Evolutionary conservation across 371 early-diverging fungal genomes (phyloP).

Genomic region (Nematocida parisii): DNA sequence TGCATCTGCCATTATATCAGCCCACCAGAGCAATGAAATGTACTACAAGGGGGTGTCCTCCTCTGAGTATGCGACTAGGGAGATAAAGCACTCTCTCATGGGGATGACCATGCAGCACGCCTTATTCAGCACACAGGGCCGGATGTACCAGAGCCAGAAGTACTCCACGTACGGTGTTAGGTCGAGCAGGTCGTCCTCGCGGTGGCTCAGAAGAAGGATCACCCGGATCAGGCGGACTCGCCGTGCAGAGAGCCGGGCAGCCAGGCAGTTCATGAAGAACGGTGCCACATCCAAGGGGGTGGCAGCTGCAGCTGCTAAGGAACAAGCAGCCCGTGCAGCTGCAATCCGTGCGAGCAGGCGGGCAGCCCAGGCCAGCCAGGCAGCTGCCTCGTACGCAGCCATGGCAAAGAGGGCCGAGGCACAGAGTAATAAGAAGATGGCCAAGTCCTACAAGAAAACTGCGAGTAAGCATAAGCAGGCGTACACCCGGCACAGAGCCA

Average conservation of each 20-base stretch:
- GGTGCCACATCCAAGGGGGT: conserved; percentile 14
- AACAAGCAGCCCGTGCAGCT: conserved; percentile 22
- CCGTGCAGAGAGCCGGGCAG: background rate
- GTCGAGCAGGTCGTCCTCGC: conserved; percentile 7
- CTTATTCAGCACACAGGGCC: conserved; percentile 31
- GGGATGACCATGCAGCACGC: conserved; percentile 51
- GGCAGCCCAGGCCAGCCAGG: conserved; percentile 10
- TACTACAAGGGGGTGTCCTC: conserved; percentile 49
- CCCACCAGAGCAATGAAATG: conserved; percentile 46
- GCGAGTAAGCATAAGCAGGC: background rate
- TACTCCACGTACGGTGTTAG: conserved; percentile 27
- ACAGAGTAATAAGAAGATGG: conserved; percentile 20
- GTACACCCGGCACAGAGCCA: conserved; percentile 3
- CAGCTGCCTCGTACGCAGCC: conserved; percentile 3
- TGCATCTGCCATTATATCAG: conserved; percentile 27
- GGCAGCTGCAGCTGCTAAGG: conserved; percentile 27
- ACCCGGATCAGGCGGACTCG: background rate
- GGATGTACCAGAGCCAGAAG: conserved; percentile 51
- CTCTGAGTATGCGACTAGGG: conserved; percentile 42
- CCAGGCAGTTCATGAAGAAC: conserved; percentile 31
- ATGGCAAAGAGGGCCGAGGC: conserved; percentile 29
- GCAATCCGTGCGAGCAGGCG: conserved; percentile 30
- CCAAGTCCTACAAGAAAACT: conserved; percentile 34
- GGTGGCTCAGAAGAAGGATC: conserved; percentile 36
- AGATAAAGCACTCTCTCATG: conserved; percentile 35